phyloP scores from a whole-genome alignment of 495 filamentous ascomycete species.

The Talaromyces borbonicus region DNA sequence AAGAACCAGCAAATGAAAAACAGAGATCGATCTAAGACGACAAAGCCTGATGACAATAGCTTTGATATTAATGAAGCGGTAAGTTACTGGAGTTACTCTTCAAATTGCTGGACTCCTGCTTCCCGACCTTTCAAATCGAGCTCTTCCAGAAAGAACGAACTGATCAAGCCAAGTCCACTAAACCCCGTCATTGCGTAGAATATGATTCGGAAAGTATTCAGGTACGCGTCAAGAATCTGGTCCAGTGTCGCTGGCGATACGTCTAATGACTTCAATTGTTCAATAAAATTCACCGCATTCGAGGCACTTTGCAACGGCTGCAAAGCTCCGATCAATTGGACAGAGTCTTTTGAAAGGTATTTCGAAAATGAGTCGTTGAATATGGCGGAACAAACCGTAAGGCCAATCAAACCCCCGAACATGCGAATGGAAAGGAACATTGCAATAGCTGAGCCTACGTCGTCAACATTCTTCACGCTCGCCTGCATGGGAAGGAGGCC shows the following conservation, averaged over 20 bases:
- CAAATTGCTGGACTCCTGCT: background rate
- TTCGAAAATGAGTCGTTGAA: background rate
- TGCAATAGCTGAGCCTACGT: slow-evolving; percentile 28
- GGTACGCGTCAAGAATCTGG: background rate
- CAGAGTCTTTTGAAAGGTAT: background rate
- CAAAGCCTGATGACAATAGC: too few relatives aligned
- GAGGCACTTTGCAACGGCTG: background rate
- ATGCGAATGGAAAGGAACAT: slow-evolving; percentile 26
- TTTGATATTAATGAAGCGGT: background rate
- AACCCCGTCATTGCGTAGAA: background rate
- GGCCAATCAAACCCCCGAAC: slow-evolving; percentile 28
- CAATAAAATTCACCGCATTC: background rate
- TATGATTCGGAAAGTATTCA: background rate
- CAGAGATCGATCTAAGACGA: too few relatives aligned
- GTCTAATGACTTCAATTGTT: background rate
- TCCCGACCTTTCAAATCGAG: background rate
- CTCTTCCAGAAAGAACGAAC: background rate
- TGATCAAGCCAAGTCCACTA: background rate
- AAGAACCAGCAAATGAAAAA: too few relatives aligned
- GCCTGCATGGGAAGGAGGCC: background rate
- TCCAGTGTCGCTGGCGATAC: background rate
- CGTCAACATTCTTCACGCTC: slow-evolving; percentile 16
- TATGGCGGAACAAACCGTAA: slow-evolving; percentile 15
- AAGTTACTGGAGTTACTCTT: background rate
- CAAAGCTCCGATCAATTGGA: background rate